These are phyloP conservation scores for Syzygium oleosum DNA, from an alignment of 345 rosid species.

Conservation along the genomic window DNA sequence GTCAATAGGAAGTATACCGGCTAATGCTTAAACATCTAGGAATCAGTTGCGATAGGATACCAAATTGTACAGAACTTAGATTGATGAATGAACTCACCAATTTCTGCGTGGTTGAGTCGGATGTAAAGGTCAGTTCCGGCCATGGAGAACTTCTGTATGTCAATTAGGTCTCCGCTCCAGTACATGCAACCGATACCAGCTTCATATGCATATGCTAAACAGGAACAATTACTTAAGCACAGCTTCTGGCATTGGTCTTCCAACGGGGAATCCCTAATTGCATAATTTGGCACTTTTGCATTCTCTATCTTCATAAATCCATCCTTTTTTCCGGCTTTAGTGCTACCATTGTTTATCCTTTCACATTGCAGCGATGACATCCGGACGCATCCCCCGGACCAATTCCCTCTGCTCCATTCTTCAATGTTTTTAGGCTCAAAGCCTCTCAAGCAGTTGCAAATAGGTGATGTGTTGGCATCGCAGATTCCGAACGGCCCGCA, in stretches of 20 bases:
- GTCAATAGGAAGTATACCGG: neutral
- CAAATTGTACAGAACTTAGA: neutral
- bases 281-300: constrained; percentile 4
- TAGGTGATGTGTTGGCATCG: neutral
- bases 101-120: constrained; percentile 2
- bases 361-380: constrained; percentile 7
- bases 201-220: constrained; percentile 15
- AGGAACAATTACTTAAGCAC: constrained; percentile 21
- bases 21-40: neutral
- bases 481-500: constrained; percentile 17
- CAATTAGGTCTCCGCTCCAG: constrained; percentile 7
- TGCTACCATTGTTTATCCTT: neutral
- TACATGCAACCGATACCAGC: constrained; percentile 11
- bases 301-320: constrained; percentile 1
- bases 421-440: constrained; percentile 1
- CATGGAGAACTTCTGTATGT: neutral
- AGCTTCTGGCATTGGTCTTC: constrained; percentile 1
- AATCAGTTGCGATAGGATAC: neutral
- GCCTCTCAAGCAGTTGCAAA: constrained; percentile 15
- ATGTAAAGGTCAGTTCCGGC: constrained; percentile 6
- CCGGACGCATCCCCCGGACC: constrained; percentile 19
- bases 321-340: constrained; percentile 1
- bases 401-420: constrained; percentile 14
- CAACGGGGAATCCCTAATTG: neutral
- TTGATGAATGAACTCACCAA: neutral